Evolutionary conservation across 352 stramenopile species (phyloP).

Genomic region (Thalassiosira ordinaria): DNA sequence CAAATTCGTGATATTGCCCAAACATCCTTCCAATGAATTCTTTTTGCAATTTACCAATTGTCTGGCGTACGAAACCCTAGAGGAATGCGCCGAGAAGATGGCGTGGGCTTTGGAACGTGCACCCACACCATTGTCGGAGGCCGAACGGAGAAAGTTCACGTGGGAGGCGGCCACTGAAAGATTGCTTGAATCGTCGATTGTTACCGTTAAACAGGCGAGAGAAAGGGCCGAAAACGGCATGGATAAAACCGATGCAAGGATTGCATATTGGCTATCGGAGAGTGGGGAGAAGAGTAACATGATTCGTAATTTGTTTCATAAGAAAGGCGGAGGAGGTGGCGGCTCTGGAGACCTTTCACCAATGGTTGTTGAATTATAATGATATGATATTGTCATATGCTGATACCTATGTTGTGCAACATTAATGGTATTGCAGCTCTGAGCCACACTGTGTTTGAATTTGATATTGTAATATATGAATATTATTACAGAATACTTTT

Average conservation of each 20-base stretch:
- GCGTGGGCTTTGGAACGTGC: conserved; percentile 80
- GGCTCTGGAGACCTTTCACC: too few species aligned
- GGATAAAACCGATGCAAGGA: conserved; percentile 56
- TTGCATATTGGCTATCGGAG: conserved; percentile 57
- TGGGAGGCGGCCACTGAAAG: conserved; percentile 87
- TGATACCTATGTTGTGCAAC: too few species aligned
- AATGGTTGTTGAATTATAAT: too few species aligned
- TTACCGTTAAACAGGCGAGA: conserved; percentile 64
- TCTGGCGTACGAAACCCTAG: conserved; percentile 72
- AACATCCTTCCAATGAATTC: conserved; percentile 85
- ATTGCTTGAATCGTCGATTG: conserved; percentile 67
- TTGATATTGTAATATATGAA: too few species aligned
- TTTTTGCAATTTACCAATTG: conserved; percentile 89
- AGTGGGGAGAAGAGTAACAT: conserved; percentile 44
- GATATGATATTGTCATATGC: too few species aligned
- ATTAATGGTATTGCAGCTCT: too few species aligned
- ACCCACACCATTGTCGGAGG: conserved; percentile 72
- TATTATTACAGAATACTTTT: too few species aligned
- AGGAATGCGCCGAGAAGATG: conserved; percentile 83
- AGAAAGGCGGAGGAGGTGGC: too few species aligned
- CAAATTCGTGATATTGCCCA: conserved; percentile 87
- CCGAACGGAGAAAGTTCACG: conserved; percentile 73
- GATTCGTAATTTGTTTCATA: conserved; percentile 12
- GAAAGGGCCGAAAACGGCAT: conserved; percentile 55
- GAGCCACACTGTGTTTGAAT: too few species aligned